Evolutionary conservation across 495 filamentous ascomycete genomes (phyloP).

Genomic region (Cercophora sp.): DNA sequence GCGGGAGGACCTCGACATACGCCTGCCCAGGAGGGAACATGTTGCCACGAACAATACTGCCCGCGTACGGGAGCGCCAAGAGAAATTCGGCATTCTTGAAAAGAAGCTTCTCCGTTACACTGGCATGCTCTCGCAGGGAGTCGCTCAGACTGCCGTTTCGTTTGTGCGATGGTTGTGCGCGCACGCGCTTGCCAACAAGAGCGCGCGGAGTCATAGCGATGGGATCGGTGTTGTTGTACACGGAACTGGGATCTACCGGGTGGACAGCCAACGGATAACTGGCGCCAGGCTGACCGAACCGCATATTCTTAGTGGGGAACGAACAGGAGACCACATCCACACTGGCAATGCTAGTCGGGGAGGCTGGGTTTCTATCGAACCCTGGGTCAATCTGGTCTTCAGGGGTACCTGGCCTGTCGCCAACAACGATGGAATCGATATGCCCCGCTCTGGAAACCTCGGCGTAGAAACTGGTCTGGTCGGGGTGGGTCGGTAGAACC

Average conservation of each 20-base stretch:
- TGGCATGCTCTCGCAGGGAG: conserved; percentile 71
- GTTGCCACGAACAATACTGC: conserved; percentile 80
- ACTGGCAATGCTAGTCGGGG: conserved; percentile 50
- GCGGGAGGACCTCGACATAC: conserved; percentile 68
- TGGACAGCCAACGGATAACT: conserved; percentile 55
- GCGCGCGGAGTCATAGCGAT: conserved; percentile 51
- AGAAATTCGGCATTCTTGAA: conserved; percentile 54
- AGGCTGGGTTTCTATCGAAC: conserved; percentile 36
- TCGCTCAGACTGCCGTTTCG: conserved; percentile 67
- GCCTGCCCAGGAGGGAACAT: conserved; percentile 71
- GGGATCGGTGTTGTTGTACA: conserved; percentile 41
- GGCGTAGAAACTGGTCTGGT: conserved; percentile 42
- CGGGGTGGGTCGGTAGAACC: conserved; percentile 21
- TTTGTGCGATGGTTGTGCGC: conserved; percentile 44
- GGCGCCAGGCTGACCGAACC: conserved; percentile 39
- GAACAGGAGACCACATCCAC: conserved; percentile 76
- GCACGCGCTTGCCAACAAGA: conserved; percentile 49
- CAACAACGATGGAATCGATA: conserved; percentile 39
- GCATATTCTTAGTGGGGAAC: conserved; percentile 62
- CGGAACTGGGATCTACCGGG: conserved; percentile 53
- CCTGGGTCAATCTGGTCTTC: conserved; percentile 26
- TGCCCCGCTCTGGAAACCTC: conserved; percentile 48
- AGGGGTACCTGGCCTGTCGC: conserved; percentile 40
- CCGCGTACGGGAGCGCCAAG: conserved; percentile 65
- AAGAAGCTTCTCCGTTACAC: conserved; percentile 43